phyloP scores from a whole-genome alignment of 164 flowering plant genomes.

The Taxillus chinensis region DNA sequence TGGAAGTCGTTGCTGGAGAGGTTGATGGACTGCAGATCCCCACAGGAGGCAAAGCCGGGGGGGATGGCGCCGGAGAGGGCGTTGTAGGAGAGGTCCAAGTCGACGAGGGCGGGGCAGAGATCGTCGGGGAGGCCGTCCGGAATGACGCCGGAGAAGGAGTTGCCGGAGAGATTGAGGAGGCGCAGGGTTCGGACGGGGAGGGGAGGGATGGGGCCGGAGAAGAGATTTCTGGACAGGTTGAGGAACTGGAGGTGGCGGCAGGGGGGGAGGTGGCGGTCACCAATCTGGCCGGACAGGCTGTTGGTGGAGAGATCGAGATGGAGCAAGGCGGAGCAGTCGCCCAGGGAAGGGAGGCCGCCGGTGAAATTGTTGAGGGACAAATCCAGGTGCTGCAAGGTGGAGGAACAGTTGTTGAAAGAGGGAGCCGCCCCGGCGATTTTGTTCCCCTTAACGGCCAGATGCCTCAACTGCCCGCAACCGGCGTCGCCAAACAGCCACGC shows the following conservation, averaged over 20 bases:
- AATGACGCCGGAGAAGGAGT: constrained; percentile 44
- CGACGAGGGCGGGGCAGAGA: constrained; percentile 32
- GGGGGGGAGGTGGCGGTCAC: constrained; percentile 15
- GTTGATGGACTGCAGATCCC: constrained; percentile 39
- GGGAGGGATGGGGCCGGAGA: constrained; percentile 48
- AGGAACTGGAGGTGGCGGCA: constrained; percentile 40
- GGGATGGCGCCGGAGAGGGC: constrained; percentile 59
- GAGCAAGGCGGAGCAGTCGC: constrained; percentile 29
- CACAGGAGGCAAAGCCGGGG: constrained; percentile 37
- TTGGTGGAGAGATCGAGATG: constrained; percentile 62
- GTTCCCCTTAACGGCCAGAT: constrained; percentile 44
- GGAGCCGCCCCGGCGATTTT: constrained; percentile 33
- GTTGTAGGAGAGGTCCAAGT: constrained; percentile 67
- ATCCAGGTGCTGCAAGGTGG: constrained; percentile 39
- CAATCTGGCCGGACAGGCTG: constrained; percentile 40
- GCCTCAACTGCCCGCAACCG: constrained; percentile 37
- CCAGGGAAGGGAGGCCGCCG: constrained; percentile 24
- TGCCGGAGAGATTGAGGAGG: constrained; percentile 37
- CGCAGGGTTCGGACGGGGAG: constrained; percentile 29
- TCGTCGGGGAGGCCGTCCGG: constrained; percentile 28
- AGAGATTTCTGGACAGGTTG: constrained; percentile 50
- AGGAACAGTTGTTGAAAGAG: constrained; percentile 21
- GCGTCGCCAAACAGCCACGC: constrained; percentile 33
- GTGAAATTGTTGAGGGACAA: constrained; percentile 61
- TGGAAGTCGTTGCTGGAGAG: constrained; percentile 55